Conservation (phyloP, 805 yeast species). For the Cyberlindnera mississippiensis region DNA sequence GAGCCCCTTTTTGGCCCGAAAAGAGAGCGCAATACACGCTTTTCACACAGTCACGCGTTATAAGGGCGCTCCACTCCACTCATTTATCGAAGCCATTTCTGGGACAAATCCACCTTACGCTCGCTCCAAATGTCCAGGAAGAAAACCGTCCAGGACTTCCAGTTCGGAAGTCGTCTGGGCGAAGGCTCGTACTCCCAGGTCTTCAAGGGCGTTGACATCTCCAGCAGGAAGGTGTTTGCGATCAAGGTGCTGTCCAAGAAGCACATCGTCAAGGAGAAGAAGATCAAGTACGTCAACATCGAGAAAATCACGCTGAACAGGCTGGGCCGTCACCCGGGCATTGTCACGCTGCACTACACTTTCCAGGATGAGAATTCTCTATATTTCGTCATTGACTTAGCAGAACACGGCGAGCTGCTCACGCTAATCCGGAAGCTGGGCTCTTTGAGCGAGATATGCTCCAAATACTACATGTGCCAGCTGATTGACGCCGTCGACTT, state of each 20-base stretch:
- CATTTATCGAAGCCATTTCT: too few relatives aligned
- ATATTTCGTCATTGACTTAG: constrained; percentile 90
- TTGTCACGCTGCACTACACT: constrained; percentile 86
- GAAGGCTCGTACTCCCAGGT: constrained; percentile 97
- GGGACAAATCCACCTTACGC: too few relatives aligned
- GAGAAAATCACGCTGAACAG: constrained; percentile 88
- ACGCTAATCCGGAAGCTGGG: constrained; percentile 76
- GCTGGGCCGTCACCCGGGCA: constrained; percentile 91
- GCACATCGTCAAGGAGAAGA: constrained; percentile 91
- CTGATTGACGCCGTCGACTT: constrained; percentile 86
- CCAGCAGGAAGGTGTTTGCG: constrained; percentile 74
- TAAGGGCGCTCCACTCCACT: too few relatives aligned
- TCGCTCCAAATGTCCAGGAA: constrained; percentile 32
- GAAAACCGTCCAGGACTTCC: constrained; percentile 69
- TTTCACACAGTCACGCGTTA: too few relatives aligned
- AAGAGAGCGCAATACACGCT: too few relatives aligned
- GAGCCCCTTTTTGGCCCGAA: too few relatives aligned
- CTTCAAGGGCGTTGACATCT: constrained; percentile 75
- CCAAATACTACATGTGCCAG: constrained; percentile 80
- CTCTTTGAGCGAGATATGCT: constrained; percentile 67
- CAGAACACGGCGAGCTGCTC: constrained; percentile 91
- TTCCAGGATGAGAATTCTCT: constrained; percentile 88
- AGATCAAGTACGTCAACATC: constrained; percentile 92
- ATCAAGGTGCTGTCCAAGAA: constrained; percentile 87
- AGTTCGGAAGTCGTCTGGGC: constrained; percentile 79